These are phyloP conservation scores for Zizania latifolia DNA, from an alignment of 176 grass and related monocot genomes.

Conservation along the genomic window DNA sequence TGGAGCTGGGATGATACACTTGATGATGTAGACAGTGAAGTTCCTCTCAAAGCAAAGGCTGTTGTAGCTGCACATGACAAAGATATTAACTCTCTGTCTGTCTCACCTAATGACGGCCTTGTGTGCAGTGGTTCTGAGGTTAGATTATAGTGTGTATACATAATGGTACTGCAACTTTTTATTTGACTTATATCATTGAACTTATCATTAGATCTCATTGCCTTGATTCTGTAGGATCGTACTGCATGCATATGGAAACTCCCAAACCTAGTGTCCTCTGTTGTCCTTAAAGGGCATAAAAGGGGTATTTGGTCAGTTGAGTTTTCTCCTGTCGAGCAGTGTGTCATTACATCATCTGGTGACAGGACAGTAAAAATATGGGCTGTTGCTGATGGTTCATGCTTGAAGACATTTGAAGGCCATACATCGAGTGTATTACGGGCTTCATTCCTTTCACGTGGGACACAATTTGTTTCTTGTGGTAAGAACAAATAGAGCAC, in stretches of 20 bases:
- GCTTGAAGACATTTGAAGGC: constrained; percentile 93
- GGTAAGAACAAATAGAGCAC: constrained; percentile 44
- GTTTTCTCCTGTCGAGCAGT: constrained; percentile 95
- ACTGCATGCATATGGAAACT: constrained; percentile 95
- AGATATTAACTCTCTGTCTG: constrained; percentile 86
- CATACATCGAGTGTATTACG: constrained; percentile 83
- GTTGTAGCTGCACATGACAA: constrained; percentile 92
- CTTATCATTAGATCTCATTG: constrained; percentile 22
- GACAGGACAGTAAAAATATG: constrained; percentile 95
- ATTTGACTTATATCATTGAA: constrained; percentile 15
- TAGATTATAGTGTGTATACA: constrained; percentile 20
- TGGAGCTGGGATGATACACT: constrained; percentile 64
- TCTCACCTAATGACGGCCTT: constrained; percentile 82
- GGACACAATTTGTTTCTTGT: constrained; percentile 82
- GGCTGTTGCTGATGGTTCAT: constrained; percentile 79
- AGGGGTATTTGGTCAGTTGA: constrained; percentile 94
- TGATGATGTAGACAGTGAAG: constrained; percentile 39
- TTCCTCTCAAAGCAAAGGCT: constrained; percentile 71
- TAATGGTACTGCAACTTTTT: neutral
- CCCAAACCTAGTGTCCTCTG: constrained; percentile 62
- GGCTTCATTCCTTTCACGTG: constrained; percentile 73
- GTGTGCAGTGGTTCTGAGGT: constrained; percentile 98
- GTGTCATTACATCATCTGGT: constrained; percentile 85
- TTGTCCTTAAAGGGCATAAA: constrained; percentile 80
- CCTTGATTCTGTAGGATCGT: constrained; percentile 56